Conservation (phyloP, 805 yeast genomes). For the Saturnispora galanensis region DNA sequence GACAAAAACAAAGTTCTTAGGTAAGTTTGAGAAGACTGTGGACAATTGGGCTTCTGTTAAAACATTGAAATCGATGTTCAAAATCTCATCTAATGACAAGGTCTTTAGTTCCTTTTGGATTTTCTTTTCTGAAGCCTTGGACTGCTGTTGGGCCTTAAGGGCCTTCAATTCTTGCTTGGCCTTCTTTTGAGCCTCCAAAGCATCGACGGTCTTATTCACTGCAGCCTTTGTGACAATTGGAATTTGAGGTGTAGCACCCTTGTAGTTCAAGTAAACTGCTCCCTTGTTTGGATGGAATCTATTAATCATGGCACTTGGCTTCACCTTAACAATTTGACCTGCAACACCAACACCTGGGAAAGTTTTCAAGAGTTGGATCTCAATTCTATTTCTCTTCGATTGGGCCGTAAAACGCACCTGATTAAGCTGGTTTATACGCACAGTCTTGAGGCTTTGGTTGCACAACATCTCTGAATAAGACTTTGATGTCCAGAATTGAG, state of each 20-base stretch:
- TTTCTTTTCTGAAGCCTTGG: conserved; percentile 1
- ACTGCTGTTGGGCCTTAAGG: conserved; percentile 6
- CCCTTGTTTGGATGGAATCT: conserved; percentile 59
- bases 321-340: conserved; percentile 69
- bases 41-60: conserved; percentile 15
- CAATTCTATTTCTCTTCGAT: conserved; percentile 45
- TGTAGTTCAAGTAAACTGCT: conserved; percentile 52
- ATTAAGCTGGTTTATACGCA: conserved; percentile 1
- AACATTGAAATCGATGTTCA: conserved; percentile 18
- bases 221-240: conserved; percentile 22
- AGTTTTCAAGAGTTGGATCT: conserved; percentile 68
- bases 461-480: neutral
- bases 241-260: conserved; percentile 25
- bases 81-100: conserved; percentile 22
- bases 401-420: conserved; percentile 37
- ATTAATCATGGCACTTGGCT: conserved; percentile 78
- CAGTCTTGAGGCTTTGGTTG: neutral
- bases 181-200: conserved; percentile 10
- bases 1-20: conserved; percentile 21
- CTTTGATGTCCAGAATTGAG: neutral
- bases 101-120: conserved; percentile 7
- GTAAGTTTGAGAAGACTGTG: conserved; percentile 19
- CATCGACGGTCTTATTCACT: conserved; percentile 9
- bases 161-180: conserved; percentile 8
- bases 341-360: conserved; percentile 50